Evolutionary conservation across 805 yeast species (phyloP), one percentile per base, ranked within the genome.

Genomic region (Candida nonsorbophila): DNA sequence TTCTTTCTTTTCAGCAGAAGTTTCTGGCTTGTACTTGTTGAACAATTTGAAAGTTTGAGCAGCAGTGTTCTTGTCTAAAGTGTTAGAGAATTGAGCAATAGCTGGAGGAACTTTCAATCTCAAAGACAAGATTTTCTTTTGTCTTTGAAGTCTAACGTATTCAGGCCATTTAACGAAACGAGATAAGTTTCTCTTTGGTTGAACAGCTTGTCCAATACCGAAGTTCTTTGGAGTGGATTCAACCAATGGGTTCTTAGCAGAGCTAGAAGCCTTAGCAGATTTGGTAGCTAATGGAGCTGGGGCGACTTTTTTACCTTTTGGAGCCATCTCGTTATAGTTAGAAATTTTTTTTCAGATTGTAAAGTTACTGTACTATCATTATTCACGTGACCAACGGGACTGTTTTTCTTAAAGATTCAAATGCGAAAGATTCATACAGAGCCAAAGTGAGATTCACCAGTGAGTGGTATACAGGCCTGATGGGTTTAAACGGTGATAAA

Each of bases 81-180:
- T 81, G 72, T 83, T 73, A 61, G 86, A 87, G 82, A 90, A 90
- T 76, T 90, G 98, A 47, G 97, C 79, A 62, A 90, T 80, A 47
- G 97, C 83, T 60, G 98, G 98, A 51, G 98, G 98, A 62, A 90
- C 98, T 83, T 92, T 90, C 64, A 90, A 79, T 82, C 98, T 88
- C 70, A 88, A 67, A 55, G 80, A 73, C 67, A 90, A 77, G 67
- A 90, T 83, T 80, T 90, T 90, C 84, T 83, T 92, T 74, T 92
- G 97, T 79, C 98, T 88, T 77, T 90, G 98, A 55, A 92, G 76
- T 74, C 95, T 85, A 52, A 90, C 92, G 67, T 90, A 87, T 71
- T 83, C 92, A 62, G 98, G 98, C 98, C 98, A 92, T 72, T 84
- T 92, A 62, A 90, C 97, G 67, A 84, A 88, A 72, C 97, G 87